A percentile compares a stretch with the other conserved stretches of the same genome.
These are phyloP conservation scores for Chlamydomonas applanata DNA, from an alignment of 139 green algal species.

Conservation along the genomic window DNA sequence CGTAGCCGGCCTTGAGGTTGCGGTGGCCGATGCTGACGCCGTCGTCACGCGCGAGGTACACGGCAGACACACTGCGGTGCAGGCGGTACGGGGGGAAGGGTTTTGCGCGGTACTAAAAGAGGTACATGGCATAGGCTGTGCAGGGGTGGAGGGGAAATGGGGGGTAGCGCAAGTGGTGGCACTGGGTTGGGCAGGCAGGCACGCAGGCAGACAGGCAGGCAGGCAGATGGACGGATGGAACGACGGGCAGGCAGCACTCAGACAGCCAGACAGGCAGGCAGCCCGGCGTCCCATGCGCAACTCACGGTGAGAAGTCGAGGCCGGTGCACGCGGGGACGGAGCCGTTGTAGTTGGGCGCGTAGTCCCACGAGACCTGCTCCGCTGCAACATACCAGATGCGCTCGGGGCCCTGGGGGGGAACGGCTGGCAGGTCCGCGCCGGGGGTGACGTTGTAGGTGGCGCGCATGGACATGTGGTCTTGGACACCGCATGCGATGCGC, in stretches of 20 bases:
- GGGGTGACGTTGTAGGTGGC: constrained; percentile 9
- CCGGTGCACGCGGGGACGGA: not conserved
- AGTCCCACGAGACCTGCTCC: constrained; percentile 54
- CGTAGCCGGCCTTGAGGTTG: constrained; percentile 5
- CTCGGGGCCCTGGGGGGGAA: no score
- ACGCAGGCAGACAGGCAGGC: no score
- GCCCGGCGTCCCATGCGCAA: not conserved
- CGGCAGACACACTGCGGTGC: not conserved
- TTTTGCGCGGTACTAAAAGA: no score
- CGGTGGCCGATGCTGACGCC: not conserved
- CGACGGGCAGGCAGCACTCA: no score
- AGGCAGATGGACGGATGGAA: no score
- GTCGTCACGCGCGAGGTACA: not conserved
- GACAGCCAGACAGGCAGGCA: no score
- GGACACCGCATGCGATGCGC: not conserved
- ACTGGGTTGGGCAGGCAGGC: no score
- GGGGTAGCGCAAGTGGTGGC: no score
- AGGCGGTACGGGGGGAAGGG: no score
- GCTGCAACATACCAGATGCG: constrained; percentile 43
- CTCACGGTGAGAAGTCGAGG: constrained; percentile 12
- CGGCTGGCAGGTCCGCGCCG: no score
- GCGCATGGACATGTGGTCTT: not conserved
- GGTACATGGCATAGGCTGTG: no score
- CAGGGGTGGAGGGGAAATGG: no score
- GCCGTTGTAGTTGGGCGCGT: constrained; percentile 31